Evolutionary conservation across 495 filamentous ascomycete genomes (phyloP).

Genomic region (Penicillium macrosclerotiorum): DNA sequence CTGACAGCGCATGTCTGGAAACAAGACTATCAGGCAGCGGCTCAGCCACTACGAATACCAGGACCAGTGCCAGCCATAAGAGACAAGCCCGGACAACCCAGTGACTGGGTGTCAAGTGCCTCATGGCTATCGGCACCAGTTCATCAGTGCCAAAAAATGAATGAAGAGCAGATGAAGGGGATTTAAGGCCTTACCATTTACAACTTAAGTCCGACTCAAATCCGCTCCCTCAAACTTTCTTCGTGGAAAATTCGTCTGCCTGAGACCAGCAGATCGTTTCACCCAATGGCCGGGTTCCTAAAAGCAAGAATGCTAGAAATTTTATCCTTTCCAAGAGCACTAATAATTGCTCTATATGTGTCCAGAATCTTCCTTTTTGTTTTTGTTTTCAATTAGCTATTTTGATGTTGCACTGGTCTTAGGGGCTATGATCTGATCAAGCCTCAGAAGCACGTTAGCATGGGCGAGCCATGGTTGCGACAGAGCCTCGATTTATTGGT

Average conservation of each 20-base stretch:
- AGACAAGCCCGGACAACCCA: conserved; percentile 15
- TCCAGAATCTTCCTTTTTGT: no score
- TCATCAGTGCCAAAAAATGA: no score
- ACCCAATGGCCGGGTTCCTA: background rate
- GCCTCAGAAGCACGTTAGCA: background rate
- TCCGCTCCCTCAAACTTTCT: no score
- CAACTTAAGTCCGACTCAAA: no score
- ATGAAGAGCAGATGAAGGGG: no score
- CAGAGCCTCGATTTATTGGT: background rate
- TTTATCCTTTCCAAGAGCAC: no score
- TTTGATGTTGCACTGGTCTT: no score
- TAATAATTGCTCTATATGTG: no score
- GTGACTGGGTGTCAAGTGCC: conserved; percentile 10
- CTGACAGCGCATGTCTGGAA: background rate
- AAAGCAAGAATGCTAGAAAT: no score
- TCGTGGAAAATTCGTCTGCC: background rate
- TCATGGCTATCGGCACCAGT: conserved; percentile 12
- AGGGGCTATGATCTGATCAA: conserved; percentile 1
- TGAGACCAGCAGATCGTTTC: background rate
- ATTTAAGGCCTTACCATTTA: no score
- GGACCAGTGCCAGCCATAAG: conserved; percentile 13
- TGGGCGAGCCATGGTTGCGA: no score
- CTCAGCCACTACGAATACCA: background rate
- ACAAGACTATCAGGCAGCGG: background rate
- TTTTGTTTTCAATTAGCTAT: no score